phyloP scores from a whole-genome alignment of 352 stramenopile species.

The Globisporangium spinosum region DNA sequence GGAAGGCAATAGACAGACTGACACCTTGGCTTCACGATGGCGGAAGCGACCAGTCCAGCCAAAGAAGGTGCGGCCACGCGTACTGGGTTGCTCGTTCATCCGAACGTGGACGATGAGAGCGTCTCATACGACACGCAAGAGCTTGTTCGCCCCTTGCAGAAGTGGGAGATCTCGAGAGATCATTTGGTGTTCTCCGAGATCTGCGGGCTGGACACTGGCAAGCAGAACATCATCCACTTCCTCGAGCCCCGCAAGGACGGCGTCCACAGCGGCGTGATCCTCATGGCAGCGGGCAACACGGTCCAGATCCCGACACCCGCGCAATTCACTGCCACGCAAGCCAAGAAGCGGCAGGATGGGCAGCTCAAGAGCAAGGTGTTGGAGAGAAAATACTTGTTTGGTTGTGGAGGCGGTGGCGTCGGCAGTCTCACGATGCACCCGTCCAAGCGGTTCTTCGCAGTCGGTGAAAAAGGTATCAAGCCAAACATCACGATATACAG shows the following conservation, averaged over 20 bases:
- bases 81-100: background rate
- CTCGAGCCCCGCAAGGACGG: constrained; percentile 35
- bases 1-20: background rate
- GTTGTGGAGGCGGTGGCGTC: constrained; percentile 57
- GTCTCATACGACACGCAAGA: constrained; percentile 27
- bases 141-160: constrained; percentile 42
- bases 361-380: constrained; percentile 18
- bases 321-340: constrained; percentile 9
- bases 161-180: constrained; percentile 75
- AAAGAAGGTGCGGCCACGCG: background rate
- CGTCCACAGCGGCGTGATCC: constrained; percentile 51
- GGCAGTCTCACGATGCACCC: constrained; percentile 73
- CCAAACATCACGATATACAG: constrained; percentile 87
- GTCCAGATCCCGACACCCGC: constrained; percentile 62
- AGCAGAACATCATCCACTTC: constrained; percentile 66
- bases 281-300: constrained; percentile 70
- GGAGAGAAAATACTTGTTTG: constrained; percentile 59
- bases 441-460: constrained; percentile 68
- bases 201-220: constrained; percentile 57
- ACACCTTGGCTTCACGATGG: constrained; percentile 6
- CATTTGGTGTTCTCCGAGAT: constrained; percentile 67
- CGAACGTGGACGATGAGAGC: constrained; percentile 15
- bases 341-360: constrained; percentile 12
- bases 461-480: constrained; percentile 87
- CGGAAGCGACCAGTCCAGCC: background rate